Evolutionary conservation across 345 rosid genomes (phyloP).

Genomic region (Noccaea bulbosa): DNA sequence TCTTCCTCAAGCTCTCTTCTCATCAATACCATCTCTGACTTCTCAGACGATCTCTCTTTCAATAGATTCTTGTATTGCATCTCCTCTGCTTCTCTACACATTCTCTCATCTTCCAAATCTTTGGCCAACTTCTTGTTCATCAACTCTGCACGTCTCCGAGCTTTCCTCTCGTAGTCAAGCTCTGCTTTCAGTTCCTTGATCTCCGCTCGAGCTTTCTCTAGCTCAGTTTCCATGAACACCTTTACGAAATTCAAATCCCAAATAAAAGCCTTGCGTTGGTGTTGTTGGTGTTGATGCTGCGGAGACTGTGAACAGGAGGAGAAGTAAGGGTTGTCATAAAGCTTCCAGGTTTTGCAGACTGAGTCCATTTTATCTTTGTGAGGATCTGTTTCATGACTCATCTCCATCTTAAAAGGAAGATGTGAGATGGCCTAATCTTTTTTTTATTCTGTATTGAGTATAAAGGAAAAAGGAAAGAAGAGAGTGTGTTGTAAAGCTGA

Average conservation of each 20-base stretch:
- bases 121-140: slow-evolving; percentile 64
- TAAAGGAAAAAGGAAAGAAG: slow-evolving; percentile 49
- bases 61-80: slow-evolving; percentile 66
- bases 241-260: slow-evolving; percentile 69
- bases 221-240: slow-evolving; percentile 58
- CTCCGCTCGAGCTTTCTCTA: slow-evolving; percentile 55
- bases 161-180: slow-evolving; percentile 66
- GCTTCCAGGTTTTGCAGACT: slow-evolving; percentile 68
- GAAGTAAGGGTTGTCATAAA: slow-evolving; percentile 75
- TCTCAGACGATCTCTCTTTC: slow-evolving; percentile 52
- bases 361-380: slow-evolving; percentile 46
- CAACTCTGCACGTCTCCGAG: slow-evolving; percentile 64
- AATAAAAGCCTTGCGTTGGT: slow-evolving; percentile 54
- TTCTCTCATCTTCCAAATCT: slow-evolving; percentile 66
- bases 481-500: slow-evolving; percentile 47
- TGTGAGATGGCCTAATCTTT: neutral
- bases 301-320: slow-evolving; percentile 41
- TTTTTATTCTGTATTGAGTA: slow-evolving; percentile 31
- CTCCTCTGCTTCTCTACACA: slow-evolving; percentile 65
- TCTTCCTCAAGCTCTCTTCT: slow-evolving; percentile 75
- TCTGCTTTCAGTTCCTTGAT: slow-evolving; percentile 72
- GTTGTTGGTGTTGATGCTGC: slow-evolving; percentile 36
- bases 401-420: slow-evolving; percentile 40
- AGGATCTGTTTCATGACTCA: slow-evolving; percentile 48
- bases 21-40: slow-evolving; percentile 59